phyloP scores from a whole-genome alignment of 2,329 filamentous ascomycete species.

The Penicillium psychrosexuale region DNA sequence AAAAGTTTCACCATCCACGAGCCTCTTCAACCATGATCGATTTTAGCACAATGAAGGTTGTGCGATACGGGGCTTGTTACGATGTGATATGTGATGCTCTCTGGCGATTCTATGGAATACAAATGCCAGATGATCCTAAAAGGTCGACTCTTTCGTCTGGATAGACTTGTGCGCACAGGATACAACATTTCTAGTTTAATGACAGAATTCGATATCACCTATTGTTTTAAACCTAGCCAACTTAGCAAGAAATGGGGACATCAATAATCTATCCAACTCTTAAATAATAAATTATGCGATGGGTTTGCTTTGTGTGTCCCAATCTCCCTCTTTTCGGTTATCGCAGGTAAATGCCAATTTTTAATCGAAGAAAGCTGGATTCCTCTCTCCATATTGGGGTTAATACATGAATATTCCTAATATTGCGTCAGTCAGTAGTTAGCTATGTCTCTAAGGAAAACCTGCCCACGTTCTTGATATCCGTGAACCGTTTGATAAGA shows the following conservation, averaged over 20 bases:
- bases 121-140: slow-evolving; percentile 21
- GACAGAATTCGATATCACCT: background rate
- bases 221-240: too few relatives aligned
- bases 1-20: slow-evolving; percentile 24
- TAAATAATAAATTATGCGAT: background rate
- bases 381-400: too few relatives aligned
- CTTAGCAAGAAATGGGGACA: background rate
- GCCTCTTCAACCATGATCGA: slow-evolving; percentile 31
- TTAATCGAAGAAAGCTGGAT: too few relatives aligned
- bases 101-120: slow-evolving; percentile 18
- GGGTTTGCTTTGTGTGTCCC: background rate
- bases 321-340: background rate
- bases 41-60: slow-evolving; percentile 22
- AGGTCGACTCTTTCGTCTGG: slow-evolving; percentile 9
- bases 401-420: background rate
- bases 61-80: slow-evolving; percentile 32
- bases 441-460: background rate
- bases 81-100: slow-evolving; percentile 29
- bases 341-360: background rate
- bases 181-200: background rate
- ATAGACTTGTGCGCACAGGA: background rate
- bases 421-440: background rate
- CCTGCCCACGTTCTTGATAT: too few relatives aligned
- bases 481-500: background rate
- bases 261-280: too few relatives aligned